Conservation (phyloP, 2,329 filamentous ascomycete species). For the Fusarium humuli region DNA sequence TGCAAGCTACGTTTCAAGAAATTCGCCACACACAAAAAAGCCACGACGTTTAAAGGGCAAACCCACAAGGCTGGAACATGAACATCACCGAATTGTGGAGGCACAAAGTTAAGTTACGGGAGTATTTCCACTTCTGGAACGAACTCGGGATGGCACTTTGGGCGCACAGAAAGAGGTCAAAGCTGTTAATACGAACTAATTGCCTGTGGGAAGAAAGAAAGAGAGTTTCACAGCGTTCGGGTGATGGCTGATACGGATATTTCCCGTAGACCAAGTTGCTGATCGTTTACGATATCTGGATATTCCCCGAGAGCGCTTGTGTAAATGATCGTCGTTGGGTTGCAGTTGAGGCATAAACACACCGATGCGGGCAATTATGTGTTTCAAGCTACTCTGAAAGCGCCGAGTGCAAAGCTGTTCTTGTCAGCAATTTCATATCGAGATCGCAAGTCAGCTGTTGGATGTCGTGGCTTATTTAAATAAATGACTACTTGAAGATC, state of each 20-base stretch:
- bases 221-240: slow-evolving; percentile 33
- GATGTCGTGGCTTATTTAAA: background rate
- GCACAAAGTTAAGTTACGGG: slow-evolving; percentile 23
- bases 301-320: slow-evolving; percentile 23
- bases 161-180: background rate
- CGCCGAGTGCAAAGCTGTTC: background rate
- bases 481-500: background rate
- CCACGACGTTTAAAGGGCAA: background rate
- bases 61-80: slow-evolving; percentile 35
- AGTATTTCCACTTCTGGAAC: slow-evolving; percentile 28
- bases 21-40: background rate
- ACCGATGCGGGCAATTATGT: slow-evolving; percentile 14
- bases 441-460: slow-evolving; percentile 5
- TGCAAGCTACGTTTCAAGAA: slow-evolving; percentile 2
- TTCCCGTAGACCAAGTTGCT: slow-evolving; percentile 10
- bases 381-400: slow-evolving; percentile 28
- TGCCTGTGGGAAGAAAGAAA: too few relatives aligned
- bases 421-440: background rate
- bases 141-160: slow-evolving; percentile 33
- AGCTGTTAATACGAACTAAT: background rate
- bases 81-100: slow-evolving; percentile 19
- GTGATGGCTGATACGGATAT: slow-evolving; percentile 34
- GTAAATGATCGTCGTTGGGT: slow-evolving; percentile 29
- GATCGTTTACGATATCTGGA: slow-evolving; percentile 32
- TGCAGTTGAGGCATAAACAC: slow-evolving; percentile 31